These are phyloP conservation scores for Medicago ruthenica DNA, from an alignment of 306 rosid species.

Conservation along the genomic window DNA sequence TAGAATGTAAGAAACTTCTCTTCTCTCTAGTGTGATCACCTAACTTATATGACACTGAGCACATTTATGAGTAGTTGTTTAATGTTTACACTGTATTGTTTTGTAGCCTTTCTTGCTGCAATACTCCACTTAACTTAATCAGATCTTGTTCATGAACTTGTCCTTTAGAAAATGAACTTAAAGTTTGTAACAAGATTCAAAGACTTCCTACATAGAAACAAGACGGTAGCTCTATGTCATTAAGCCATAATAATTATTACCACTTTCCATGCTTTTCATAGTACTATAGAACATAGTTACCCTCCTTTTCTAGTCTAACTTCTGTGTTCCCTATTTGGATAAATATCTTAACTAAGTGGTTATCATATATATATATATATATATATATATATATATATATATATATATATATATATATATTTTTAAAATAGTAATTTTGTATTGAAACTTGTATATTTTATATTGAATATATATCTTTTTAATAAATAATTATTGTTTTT, in stretches of 20 bases:
- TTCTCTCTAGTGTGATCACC: background rate
- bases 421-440: too few species aligned
- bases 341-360: background rate
- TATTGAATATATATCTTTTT: too few species aligned
- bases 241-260: background rate
- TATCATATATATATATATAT: too few species aligned
- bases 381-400: too few species aligned
- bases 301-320: background rate
- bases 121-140: background rate
- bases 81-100: background rate
- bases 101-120: background rate
- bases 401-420: too few species aligned
- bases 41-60: background rate
- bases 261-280: background rate
- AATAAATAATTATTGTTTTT: too few species aligned
- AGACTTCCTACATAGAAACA: constrained; percentile 7
- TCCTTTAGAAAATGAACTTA: constrained; percentile 6
- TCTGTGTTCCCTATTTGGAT: background rate
- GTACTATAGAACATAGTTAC: background rate
- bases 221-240: background rate
- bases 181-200: background rate
- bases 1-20: background rate
- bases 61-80: background rate
- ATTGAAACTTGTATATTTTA: too few species aligned
- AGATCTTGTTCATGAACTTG: background rate